These are phyloP conservation scores for Henckelia pumila DNA, from an alignment of 257 asterid species.

Conservation along the genomic window DNA sequence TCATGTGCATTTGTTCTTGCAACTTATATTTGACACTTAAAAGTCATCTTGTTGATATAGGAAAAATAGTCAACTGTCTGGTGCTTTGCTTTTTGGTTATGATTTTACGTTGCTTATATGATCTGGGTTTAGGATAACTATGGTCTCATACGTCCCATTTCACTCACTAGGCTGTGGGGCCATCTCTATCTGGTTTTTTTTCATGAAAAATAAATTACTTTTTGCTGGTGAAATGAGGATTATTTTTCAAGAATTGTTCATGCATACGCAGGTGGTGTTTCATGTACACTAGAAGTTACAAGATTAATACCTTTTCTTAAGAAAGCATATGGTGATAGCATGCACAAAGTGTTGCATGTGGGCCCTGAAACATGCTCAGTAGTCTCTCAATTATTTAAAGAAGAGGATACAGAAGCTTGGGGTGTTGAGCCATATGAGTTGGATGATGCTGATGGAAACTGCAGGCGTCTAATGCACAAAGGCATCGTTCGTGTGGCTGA, in stretches of 20 bases:
- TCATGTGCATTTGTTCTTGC: neutral
- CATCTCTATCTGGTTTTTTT: neutral
- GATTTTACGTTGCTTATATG: neutral
- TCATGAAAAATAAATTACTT: no score
- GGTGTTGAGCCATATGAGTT: conserved; percentile 85
- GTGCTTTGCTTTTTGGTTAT: neutral
- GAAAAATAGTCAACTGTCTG: conserved; percentile 1
- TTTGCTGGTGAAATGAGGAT: neutral
- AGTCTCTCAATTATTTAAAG: conserved; percentile 60
- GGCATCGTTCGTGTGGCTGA: conserved; percentile 88
- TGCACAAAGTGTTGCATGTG: conserved; percentile 72
- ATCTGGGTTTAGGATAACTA: neutral
- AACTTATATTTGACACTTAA: neutral
- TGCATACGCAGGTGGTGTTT: conserved; percentile 58
- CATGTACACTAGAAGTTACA: conserved; percentile 64
- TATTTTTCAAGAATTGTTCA: neutral
- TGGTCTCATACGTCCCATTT: neutral
- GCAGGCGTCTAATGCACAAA: conserved; percentile 73
- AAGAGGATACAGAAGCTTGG: conserved; percentile 92
- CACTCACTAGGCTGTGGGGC: neutral
- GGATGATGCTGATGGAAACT: conserved; percentile 68
- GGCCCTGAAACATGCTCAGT: conserved; percentile 93
- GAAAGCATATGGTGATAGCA: conserved; percentile 77
- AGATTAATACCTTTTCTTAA: conserved; percentile 62
- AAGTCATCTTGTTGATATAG: neutral